Evolutionary conservation across 345 rosid genomes (phyloP).

Genomic region (Boechera divaricarpa): DNA sequence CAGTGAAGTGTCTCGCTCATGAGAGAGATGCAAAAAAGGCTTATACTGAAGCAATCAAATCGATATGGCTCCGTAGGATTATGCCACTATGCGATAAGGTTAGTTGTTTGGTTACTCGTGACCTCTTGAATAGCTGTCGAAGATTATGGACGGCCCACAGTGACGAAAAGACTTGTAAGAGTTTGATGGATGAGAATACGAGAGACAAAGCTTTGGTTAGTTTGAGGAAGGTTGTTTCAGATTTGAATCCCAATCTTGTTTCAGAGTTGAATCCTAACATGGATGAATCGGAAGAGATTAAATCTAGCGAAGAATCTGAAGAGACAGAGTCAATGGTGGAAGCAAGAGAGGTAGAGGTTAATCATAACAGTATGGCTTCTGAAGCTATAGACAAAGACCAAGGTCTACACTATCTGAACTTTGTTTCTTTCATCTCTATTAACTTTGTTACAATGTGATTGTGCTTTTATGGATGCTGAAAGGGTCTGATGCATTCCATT

Average conservation of each 20-base stretch:
- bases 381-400: conserved; percentile 22
- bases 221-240: conserved; percentile 37
- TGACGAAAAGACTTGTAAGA: conserved; percentile 42
- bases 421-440: conserved; percentile 22
- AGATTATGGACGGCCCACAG: conserved; percentile 54
- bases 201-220: conserved; percentile 50
- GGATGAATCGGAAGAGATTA: conserved; percentile 34
- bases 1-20: conserved; percentile 50
- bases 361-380: conserved; percentile 4
- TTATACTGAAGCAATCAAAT: conserved; percentile 28
- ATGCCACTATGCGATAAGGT: conserved; percentile 41
- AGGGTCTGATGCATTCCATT: conserved; percentile 9
- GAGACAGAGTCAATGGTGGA: conserved; percentile 38
- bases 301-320: conserved; percentile 30
- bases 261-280: conserved; percentile 24
- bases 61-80: conserved; percentile 60
- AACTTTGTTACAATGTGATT: conserved; percentile 14
- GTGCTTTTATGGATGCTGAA: background rate
- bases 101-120: conserved; percentile 52
- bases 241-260: conserved; percentile 30
- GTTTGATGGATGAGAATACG: conserved; percentile 47
- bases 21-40: conserved; percentile 28
- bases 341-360: conserved; percentile 1
- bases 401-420: conserved; percentile 34
- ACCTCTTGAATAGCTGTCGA: conserved; percentile 47